These are phyloP conservation scores for Cladorrhinum sp. DNA, from an alignment of 2,329 filamentous ascomycete species.

Conservation along the genomic window DNA sequence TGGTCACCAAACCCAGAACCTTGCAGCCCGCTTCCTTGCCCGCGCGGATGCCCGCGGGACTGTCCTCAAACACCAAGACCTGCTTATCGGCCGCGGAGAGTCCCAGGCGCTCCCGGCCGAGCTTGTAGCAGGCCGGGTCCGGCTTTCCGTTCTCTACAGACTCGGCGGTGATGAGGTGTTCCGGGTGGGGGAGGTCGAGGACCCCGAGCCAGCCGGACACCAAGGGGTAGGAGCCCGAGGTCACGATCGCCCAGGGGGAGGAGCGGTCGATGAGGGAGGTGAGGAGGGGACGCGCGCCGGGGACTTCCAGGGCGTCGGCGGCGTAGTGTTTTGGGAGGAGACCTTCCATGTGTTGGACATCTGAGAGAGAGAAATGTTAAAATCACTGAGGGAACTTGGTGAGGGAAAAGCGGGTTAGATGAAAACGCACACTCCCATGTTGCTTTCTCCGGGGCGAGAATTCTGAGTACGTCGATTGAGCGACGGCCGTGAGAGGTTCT, in stretches of 20 bases:
- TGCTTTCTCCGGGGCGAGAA: conserved; percentile 79
- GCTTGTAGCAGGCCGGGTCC: conserved; percentile 68
- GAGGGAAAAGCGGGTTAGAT: background rate
- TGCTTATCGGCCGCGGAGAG: conserved; percentile 45
- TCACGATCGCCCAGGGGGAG: conserved; percentile 83
- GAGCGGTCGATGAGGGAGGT: conserved; percentile 58
- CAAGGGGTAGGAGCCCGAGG: conserved; percentile 66
- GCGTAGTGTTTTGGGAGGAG: conserved; percentile 75
- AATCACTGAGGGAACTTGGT: background rate
- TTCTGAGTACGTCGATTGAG: conserved; percentile 78
- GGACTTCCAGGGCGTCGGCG: conserved; percentile 76
- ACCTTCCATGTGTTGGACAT: conserved; percentile 75
- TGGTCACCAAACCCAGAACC: conserved; percentile 81
- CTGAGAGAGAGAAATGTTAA: conserved; percentile 44
- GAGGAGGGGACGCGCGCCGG: conserved; percentile 72
- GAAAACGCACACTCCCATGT: conserved; percentile 81
- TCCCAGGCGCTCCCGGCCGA: conserved; percentile 62
- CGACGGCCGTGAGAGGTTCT: conserved; percentile 83
- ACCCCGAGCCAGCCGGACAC: conserved; percentile 70
- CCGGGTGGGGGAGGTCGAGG: conserved; percentile 61
- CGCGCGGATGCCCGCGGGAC: conserved; percentile 76
- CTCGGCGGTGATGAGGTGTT: conserved; percentile 70
- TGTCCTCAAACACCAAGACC: conserved; percentile 82
- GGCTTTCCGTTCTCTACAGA: conserved; percentile 74
- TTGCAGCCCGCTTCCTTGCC: conserved; percentile 84